Conservation (phyloP, 345 rosid species). For the Gossypium turneri region DNA sequence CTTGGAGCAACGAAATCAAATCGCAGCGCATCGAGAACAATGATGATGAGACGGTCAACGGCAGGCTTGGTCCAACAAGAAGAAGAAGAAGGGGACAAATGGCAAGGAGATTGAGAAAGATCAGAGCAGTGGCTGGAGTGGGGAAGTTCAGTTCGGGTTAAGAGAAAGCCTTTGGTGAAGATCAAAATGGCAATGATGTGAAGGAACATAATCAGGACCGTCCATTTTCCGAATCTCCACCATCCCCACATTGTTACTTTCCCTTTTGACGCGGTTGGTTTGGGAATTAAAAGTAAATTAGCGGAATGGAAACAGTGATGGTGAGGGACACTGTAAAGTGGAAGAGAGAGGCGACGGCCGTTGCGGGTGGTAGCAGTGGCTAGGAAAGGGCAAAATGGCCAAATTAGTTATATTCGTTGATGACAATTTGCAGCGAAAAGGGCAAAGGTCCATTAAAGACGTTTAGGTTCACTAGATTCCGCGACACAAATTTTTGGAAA, state of each 20-base stretch:
- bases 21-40: constrained; percentile 89
- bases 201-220: constrained; percentile 35
- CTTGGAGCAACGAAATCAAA: constrained; percentile 85
- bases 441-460: background rate
- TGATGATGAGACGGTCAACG: constrained; percentile 61
- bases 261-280: background rate
- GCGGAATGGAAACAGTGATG: background rate
- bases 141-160: constrained; percentile 93
- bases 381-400: background rate
- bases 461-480: too few relatives aligned
- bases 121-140: constrained; percentile 64
- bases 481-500: too few relatives aligned
- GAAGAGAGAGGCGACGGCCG: background rate
- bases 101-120: constrained; percentile 60
- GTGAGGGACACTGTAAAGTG: background rate
- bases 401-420: background rate
- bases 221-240: constrained; percentile 27
- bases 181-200: constrained; percentile 58
- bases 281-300: background rate
- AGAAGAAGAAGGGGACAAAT: constrained; percentile 18
- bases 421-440: background rate
- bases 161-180: constrained; percentile 78
- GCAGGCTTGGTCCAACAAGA: constrained; percentile 71
- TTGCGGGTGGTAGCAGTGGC: background rate
- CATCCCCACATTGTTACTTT: constrained; percentile 20